Evolutionary conservation across 2,329 filamentous ascomycete species (phyloP).

Genomic region (Cadophora malorum): DNA sequence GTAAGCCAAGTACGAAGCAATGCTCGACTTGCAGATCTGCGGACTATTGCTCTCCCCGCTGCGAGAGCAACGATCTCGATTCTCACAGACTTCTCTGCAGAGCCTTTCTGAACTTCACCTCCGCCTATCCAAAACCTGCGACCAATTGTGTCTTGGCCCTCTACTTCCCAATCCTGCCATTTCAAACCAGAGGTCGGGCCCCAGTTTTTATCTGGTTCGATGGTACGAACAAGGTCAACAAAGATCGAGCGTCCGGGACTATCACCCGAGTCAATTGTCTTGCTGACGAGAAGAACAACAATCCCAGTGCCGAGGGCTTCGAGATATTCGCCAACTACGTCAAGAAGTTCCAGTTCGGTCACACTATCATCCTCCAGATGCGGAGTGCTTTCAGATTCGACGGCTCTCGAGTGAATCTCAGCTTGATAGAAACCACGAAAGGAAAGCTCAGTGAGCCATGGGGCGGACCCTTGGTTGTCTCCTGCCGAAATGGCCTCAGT

Average conservation of each 20-base stretch:
- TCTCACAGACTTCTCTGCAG: slow-evolving; percentile 3
- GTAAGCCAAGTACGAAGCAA: not conserved
- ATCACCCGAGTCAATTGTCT: not conserved
- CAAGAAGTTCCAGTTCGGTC: not conserved
- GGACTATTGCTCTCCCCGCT: slow-evolving; percentile 16
- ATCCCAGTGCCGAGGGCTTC: not conserved
- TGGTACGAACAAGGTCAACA: not conserved
- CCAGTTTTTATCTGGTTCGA: slow-evolving; percentile 17
- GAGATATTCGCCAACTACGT: not conserved
- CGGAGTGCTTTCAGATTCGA: not conserved
- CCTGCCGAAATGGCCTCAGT: not conserved
- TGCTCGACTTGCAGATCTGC: slow-evolving; percentile 10
- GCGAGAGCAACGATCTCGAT: not conserved
- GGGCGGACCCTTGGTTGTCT: slow-evolving; percentile 4
- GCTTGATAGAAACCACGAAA: not conserved
- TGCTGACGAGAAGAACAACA: not conserved
- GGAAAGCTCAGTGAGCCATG: not conserved
- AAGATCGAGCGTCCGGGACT: not conserved
- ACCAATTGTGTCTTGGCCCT: not conserved
- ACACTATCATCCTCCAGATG: not conserved
- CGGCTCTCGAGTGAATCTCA: not conserved
- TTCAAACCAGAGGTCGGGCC: not conserved
- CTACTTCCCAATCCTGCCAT: not conserved
- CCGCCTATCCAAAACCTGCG: not conserved
- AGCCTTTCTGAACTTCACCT: not conserved